Base-by-base conservation (phyloP, 106 monocot species). In the Chionographis japonica region DNA sequence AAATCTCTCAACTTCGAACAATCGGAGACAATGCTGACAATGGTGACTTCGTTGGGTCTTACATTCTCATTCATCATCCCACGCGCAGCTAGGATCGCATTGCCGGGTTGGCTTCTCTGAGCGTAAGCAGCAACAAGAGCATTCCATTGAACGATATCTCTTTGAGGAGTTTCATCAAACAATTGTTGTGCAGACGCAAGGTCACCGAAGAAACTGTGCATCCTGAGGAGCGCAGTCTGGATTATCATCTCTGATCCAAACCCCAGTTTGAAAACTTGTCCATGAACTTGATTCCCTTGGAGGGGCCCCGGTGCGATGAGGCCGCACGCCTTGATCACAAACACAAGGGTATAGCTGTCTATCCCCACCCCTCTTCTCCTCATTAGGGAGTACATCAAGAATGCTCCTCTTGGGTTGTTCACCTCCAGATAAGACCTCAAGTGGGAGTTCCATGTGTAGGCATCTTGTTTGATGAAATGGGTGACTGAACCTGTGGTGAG, bases 101-200 rank as follows among this genome's bases (percentile, higher is more conserved):
- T 18, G 14, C 18, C 13, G 35, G 79, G 68, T 2, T 20, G 52
- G 11, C 38, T 20, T 8, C 40, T 40, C 38, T 56, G 73, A 12
- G 73, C 37, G 42, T 62, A 73, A 2, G 50, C 4, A 36, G 79
- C 10, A 8, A 79, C 12, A 8, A 79, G 68, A 36, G 73, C 39
- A 58, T 79, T 73, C 79, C 79, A 79, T 27, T 50, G 43, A 38
- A 74, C 56, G 27, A 68, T 18, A 16, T 79, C 79, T 51, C 62
- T 68, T 8, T 74, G 56, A 8, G 73, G 68, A 50, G 54, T 79
- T 79, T 73, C 79, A 15, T 79, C 73, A 20, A 79, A 79, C 37
- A 79, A 11, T 40, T 63, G 8, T 5, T 62, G 73, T 11, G 73
- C 79, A 52, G 68, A 35, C 0, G 17, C 50, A n/a, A 73, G 49